Conservation (phyloP, 192 early-diverging fungal species). For the Allomyces macrogynus region DNA sequence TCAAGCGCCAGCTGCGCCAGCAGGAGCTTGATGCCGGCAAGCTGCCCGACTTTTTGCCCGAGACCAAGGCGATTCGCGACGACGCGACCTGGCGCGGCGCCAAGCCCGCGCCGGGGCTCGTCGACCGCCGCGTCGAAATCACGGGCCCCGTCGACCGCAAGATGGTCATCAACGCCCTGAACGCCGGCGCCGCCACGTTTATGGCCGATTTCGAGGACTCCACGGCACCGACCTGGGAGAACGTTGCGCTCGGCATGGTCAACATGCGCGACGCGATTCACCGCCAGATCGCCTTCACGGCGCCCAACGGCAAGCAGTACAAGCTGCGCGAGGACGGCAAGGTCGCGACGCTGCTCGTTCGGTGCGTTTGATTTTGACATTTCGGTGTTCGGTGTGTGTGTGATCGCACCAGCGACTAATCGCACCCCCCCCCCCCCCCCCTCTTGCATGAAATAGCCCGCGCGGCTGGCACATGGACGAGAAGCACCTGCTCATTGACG, state of each 20-base stretch:
- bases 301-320: conserved; percentile 85
- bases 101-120: conserved; percentile 67
- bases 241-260: conserved; percentile 69
- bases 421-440: too few relatives aligned
- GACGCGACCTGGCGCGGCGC: conserved; percentile 79
- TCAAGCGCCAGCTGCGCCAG: conserved; percentile 56
- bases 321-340: conserved; percentile 74
- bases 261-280: conserved; percentile 87
- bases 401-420: not conserved
- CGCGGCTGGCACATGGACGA: conserved; percentile 99
- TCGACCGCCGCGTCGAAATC: conserved; percentile 89
- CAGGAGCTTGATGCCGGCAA: conserved; percentile 55
- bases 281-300: conserved; percentile 67
- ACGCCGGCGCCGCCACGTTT: conserved; percentile 79
- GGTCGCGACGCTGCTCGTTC: conserved; percentile 73
- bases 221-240: conserved; percentile 88
- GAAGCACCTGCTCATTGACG: conserved; percentile 82
- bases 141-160: conserved; percentile 95
- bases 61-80: conserved; percentile 76
- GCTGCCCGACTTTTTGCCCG: conserved; percentile 76
- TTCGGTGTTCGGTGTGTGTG: not conserved
- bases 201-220: conserved; percentile 99
- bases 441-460: conserved; percentile 30
- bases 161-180: conserved; percentile 99
- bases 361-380: conserved; percentile 25